Conservation (phyloP, 257 asterid genomes). For the Leonotis leonurus region DNA sequence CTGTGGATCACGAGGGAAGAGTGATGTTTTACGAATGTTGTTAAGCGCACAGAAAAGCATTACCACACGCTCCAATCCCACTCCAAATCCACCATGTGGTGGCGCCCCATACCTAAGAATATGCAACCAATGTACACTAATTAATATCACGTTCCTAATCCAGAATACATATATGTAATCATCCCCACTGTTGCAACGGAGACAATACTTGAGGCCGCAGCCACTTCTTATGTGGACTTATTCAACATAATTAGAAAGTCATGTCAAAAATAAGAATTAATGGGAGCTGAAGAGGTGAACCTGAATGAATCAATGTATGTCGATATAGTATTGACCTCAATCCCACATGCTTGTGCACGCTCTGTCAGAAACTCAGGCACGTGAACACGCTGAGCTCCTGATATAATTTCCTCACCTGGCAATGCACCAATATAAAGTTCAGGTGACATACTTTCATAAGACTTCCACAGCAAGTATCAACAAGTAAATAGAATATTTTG, state of each 20-base stretch:
- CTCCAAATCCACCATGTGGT: slow-evolving; percentile 91
- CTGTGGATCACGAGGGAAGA: slow-evolving; percentile 86
- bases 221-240: neutral
- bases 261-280: neutral
- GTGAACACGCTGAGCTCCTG: slow-evolving; percentile 94
- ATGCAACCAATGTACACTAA: too few relatives aligned
- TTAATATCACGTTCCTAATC: too few relatives aligned
- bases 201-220: neutral
- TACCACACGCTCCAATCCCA: slow-evolving; percentile 85
- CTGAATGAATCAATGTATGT: slow-evolving; percentile 83
- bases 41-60: slow-evolving; percentile 84
- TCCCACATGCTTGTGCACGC: slow-evolving; percentile 72
- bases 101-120: slow-evolving; percentile 65
- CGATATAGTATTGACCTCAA: slow-evolving; percentile 65
- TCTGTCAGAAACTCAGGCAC: slow-evolving; percentile 49
- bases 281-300: slow-evolving; percentile 25
- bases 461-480: neutral
- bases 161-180: too few relatives aligned
- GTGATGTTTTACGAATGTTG: slow-evolving; percentile 78
- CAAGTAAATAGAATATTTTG: too few relatives aligned
- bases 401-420: slow-evolving; percentile 86
- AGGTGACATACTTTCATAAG: neutral
- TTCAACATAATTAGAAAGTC: neutral
- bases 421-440: neutral
- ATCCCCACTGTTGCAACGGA: too few relatives aligned